phyloP scores from a whole-genome alignment of 805 yeast genomes.

The Metschnikowia borealis region DNA sequence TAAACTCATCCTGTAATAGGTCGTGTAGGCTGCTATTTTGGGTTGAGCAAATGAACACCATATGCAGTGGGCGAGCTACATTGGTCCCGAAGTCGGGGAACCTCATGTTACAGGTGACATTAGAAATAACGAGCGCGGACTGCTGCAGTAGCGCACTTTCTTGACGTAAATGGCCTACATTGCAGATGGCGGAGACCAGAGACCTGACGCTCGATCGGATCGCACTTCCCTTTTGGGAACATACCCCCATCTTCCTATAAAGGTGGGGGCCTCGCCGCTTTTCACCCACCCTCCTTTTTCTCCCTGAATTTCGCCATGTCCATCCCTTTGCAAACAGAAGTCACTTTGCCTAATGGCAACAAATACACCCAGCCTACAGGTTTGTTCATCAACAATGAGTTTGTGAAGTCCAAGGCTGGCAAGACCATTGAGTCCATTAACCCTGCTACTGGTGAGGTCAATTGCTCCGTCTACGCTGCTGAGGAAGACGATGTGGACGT shows the following conservation, averaged over 20 bases:
- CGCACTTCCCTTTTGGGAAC: conserved; percentile 1
- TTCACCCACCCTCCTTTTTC: not conserved
- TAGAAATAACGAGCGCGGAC: not conserved
- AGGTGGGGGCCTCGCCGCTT: not conserved
- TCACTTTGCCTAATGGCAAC: conserved; percentile 48
- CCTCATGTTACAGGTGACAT: not conserved
- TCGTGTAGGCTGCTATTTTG: conserved; percentile 4
- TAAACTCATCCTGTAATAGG: conserved; percentile 27
- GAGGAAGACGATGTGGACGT: conserved; percentile 40
- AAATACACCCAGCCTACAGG: conserved; percentile 58
- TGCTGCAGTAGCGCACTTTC: not conserved
- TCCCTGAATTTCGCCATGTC: conserved; percentile 22
- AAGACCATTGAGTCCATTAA: conserved; percentile 39
- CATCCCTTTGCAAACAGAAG: conserved; percentile 34
- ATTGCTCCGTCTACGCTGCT: conserved; percentile 40
- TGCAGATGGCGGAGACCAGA: no score
- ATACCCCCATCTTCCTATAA: not conserved
- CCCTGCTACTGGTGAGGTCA: conserved; percentile 42
- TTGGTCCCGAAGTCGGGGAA: not conserved
- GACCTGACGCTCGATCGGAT: not conserved
- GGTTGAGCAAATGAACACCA: conserved; percentile 15
- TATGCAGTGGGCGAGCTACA: not conserved
- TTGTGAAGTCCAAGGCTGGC: conserved; percentile 17
- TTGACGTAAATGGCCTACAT: no score
- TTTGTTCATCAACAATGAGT: conserved; percentile 54